Evolutionary conservation across 768 basidiomycete genomes (phyloP), one percentile per base, ranked within the genome.

Genomic region (Rickenella mellea): DNA sequence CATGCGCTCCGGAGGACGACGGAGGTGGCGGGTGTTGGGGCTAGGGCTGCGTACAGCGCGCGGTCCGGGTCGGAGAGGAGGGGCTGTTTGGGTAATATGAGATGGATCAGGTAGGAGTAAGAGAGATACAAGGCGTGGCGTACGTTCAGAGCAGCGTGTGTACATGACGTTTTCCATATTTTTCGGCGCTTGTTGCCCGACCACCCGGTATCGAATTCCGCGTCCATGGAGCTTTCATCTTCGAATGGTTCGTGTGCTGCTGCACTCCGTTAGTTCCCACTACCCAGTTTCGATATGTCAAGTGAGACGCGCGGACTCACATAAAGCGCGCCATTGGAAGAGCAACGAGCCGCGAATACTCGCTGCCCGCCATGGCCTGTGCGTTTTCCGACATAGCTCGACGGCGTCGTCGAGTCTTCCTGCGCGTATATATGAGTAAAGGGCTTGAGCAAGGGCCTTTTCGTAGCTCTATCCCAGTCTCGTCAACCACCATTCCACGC

Each of bases 281-380:
- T 5, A 20, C n/a, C n/a, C n/a, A n/a, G n/a, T n/a, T n/a, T n/a
- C n/a, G n/a, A n/a, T n/a, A n/a, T n/a, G n/a, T n/a, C n/a, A n/a
- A n/a, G n/a, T n/a, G n/a, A n/a, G n/a, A n/a, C n/a, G n/a, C n/a
- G 37, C 15, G 24, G 9, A 63, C 75, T 37, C 50, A 85, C 85
- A 74, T 2, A 92, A 70, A 0, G 75, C 73, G 33, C 68, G 67
- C 83, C 89, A 92, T 25, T 71, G 68, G 54, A 89, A 93, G 15
- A 90, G 58, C 22, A 78, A 59, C 1, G 87, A 83, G 1, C 94
- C 94, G 5, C 85, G 79, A 31, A 98, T 76, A 42, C 80, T 85
- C 1, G 92, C 90, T 2, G 90, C 89, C 19, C 91, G 72, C 94
- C 93, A 97, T 0, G 89, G 84, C 49, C 93, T 87, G 48, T 90